Evolutionary conservation across 2,329 filamentous ascomycete species (phyloP), one percentile per base, ranked within the genome.

Genomic region (Claviceps digitariae): DNA sequence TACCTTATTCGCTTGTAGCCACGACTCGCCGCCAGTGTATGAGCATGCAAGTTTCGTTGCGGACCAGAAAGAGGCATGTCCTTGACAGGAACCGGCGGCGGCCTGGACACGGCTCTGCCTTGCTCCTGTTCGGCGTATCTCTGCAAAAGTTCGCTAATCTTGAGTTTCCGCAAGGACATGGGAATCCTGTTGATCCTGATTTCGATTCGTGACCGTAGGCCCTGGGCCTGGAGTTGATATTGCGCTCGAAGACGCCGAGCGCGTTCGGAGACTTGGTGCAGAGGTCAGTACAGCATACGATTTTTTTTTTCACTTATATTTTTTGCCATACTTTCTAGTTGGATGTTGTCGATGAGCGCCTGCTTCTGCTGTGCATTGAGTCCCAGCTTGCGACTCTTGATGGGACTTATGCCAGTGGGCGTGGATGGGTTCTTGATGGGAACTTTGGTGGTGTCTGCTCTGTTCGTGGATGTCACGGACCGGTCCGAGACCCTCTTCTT

Each of bases 171-270:
- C 57, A 95, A 72, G 17, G 83, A 78, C 61, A 82, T 79, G 8
- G 93, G 93, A 51, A 97, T 93, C 52, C 93, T 84, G 66, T 96
- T 95, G 67, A 97, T 79, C 69, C 93, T 87, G 71, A 95, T 86
- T 68, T 96, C 90, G 51, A 98, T 84, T 56, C 91, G 84, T 56
- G 89, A 84, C 56, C 86, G 81, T 41, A 97, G 77, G 57, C 87
- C 87, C 67, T 91, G 86, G 23, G 90, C 87, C 68, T 95, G 90
- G 10, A 94, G 78, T 55, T 86, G 84, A 72, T 94, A 95, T 66
- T 95, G 90, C 7, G 90, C 86, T 62, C 90, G 82, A 56, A 97
- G 75, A 67, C 91, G 90, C 61, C 91, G 82, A 57, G 88, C 87
- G 66, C 90, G 82, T 70, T 94, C 87, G 20, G 87, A 90, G 59